Evolutionary conservation across 345 rosid species (phyloP), one percentile per base, ranked within the genome.

Genomic region (Arabidopsis arenosa): DNA sequence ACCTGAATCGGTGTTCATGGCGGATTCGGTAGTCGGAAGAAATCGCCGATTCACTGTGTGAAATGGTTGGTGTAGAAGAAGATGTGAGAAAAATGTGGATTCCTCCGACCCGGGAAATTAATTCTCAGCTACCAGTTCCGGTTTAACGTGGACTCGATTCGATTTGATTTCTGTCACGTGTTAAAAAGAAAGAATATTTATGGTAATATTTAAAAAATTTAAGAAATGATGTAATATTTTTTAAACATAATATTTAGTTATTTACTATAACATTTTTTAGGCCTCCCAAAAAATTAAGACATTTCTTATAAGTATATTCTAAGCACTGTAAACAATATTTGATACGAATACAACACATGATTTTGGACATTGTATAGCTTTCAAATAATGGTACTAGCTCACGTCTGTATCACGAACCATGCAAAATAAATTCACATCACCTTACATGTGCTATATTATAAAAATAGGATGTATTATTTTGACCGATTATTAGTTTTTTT

Each of bases 1-100:
- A 82, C 91, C 87, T 81, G 83, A 70, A 68, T 84, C 86, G 41
- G 75, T 62, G 76, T 80, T 81, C 91, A 85, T 87, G 23, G 57
- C 53, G 39, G 66, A 48, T 33, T 56, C 45, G 7, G 9, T 21
- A 11, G 14, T 51, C 58, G 51, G 69, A 33, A 67, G 62, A 47
- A 55, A 48, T 56, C 73, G 23, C 65, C 18, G 26, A 17, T 41
- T 5, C 6, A 73, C 43, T 5, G 15, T 5, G 15, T 5, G 17
- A 2, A 33, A 4, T 40, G 47, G 7, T 1, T 44, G 15, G 63
- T 9, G 55, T 1, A 8, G 33, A 54, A 13, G 37, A 45, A 45
- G 9, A 4, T 28, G 32, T 3, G 32, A 28, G 32, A 28, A 28
- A 23, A 28, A 28, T 28, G 32, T 28, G 30, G 30, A 2, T 28